Base-by-base conservation (phyloP, 306 rosid genomes). In the Quercus variabilis region DNA sequence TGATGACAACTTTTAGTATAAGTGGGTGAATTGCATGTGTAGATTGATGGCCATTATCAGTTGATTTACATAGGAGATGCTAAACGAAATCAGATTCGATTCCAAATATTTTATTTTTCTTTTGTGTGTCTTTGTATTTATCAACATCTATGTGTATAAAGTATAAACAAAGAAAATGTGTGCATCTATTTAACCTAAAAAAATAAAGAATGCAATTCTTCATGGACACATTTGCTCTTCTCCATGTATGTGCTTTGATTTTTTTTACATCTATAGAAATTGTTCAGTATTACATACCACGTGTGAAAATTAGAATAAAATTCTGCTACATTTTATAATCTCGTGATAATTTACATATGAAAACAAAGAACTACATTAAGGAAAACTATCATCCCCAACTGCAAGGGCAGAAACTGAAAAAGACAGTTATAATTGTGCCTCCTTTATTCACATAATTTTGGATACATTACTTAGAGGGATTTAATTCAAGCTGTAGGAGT, bases 1-100 rank as follows among this genome's bases (percentile, higher is more conserved):
- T 82, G 74, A 55, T 78, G 41, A 26, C 58, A 25, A 13, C 12
- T 49, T 72, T 59, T 69, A 63, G 56, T 77, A 21, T 51, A 63
- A 70, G 26, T 52, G 65, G 43, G 23, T 38, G 67, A 17, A 10
- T 31, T 68, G 14, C 26, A 68, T 65, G n/a, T 21, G 38, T 79
- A 46, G 73, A 79, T 28, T 21, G 6, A 5, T 7, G 78, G 41
- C 31, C 60, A 30, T 49, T 49, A 41, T 30, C 58, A 55, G 71
- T 20, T 6, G 26, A 19, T 69, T 49, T 59, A 59, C 31, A 1
- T 64, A 17, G 38, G 1, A 15, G 43, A 64, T 64, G 30, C 13
- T 18, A 1, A 13, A 64, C 0, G 11, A 18, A 49, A 64, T 64
- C 1, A 28, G 31, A 28, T 64, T 30, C 6, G 46, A 28, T 30